Base-by-base conservation (phyloP, 176 grass and related monocot species). In the Oryza meridionalis region DNA sequence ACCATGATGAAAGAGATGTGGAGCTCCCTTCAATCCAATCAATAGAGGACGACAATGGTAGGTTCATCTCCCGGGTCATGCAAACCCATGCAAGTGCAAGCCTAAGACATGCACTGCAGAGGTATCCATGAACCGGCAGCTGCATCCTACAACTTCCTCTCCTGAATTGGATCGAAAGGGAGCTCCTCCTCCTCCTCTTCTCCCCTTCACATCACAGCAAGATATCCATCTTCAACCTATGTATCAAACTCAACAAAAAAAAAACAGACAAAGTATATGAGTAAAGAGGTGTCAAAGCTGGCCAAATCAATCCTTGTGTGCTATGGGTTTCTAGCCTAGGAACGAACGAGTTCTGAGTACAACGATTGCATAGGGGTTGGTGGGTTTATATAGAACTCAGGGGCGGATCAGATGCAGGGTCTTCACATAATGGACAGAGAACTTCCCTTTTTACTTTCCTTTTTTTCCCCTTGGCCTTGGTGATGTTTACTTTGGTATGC, bases 1-100 rank as follows among this genome's bases (percentile, higher is more conserved):
- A 70, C 13, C 17, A 22, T 2, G 15, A 55, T 67, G 21, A 53
- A 19, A 14, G 13, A 49, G 12, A 5, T 12, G 12, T 3, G 45
- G 90, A 95, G 90, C 90, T 92, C 90, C 93, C 93, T 95, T 95
- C 93, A 95, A 90, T 92, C 90, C 93, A 92, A 95, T 80, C 82
- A 88, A 67, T 83, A 95, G 83, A 82, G 88, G 73, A 90, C 87
- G 93, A 79, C 59, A 76, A 2, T 86, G 88, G 80, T 72, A 64
- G 90, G 73, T 70, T 90, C 90, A 79, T 92, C 90, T 95, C 90
- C 88, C 76, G 70, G 88, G 67, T 86, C 93, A 95, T 88, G 88
- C 83, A 81, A 84, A 95, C 85, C 93, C 78, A 71, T 95, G 40
- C 85, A 85, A 62, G 86, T 86, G 79, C 91, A 85, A 29, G 86